These are phyloP conservation scores for Pulicaria dysenterica DNA, from an alignment of 129 eudicot species.

Conservation along the genomic window DNA sequence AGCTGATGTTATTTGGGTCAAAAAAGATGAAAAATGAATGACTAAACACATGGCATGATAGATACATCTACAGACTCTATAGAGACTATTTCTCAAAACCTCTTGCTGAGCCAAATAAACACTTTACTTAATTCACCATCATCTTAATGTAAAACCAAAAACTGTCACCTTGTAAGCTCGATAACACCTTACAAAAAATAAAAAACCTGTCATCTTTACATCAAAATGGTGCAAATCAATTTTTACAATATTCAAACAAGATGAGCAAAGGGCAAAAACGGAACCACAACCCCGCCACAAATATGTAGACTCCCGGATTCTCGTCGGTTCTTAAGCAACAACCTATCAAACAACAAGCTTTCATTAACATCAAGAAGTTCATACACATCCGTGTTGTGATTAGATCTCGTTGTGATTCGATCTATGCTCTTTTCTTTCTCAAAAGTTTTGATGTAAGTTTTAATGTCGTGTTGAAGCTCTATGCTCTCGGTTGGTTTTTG, in stretches of 20 bases:
- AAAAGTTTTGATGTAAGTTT: constrained; percentile 47
- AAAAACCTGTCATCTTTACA: not conserved
- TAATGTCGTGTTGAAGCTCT: constrained; percentile 48
- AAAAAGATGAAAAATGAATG: no score
- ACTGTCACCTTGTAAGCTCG: not conserved
- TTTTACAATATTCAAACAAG: constrained; percentile 35
- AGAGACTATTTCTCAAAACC: no score
- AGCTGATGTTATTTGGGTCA: no score
- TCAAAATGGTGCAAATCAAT: not conserved
- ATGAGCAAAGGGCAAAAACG: constrained; percentile 52
- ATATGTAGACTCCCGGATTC: constrained; percentile 69
- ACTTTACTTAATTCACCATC: not conserved
- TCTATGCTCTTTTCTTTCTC: constrained; percentile 37
- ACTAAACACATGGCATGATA: no score
- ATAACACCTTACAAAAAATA: not conserved
- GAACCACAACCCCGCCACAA: constrained; percentile 42
- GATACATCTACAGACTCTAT: no score
- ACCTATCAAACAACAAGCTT: constrained; percentile 58
- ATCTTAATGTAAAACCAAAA: not conserved
- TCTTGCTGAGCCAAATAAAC: no score
- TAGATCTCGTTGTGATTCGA: constrained; percentile 9
- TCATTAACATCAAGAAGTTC: constrained; percentile 33
- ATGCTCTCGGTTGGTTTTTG: constrained; percentile 37
- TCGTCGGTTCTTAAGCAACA: constrained; percentile 46
- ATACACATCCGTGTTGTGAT: constrained; percentile 38